These are phyloP conservation scores for Apiospora koreana DNA, from an alignment of 2,329 filamentous ascomycete species.

Conservation along the genomic window DNA sequence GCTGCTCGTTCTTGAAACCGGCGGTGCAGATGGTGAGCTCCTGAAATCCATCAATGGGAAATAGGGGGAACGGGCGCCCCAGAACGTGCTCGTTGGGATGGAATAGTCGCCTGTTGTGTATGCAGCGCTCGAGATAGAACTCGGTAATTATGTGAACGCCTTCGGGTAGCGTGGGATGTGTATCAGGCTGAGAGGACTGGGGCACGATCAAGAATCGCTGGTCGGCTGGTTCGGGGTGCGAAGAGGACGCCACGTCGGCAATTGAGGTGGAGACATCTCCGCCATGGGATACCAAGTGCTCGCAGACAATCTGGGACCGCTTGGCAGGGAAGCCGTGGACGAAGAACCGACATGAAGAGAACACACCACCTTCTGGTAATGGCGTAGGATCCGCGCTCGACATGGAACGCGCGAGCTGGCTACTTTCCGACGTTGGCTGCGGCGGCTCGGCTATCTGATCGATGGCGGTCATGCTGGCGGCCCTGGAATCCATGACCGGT, in stretches of 20 bases:
- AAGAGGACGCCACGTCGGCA: conserved; percentile 37
- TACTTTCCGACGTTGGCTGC: conserved; percentile 9
- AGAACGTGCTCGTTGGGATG: conserved; percentile 70
- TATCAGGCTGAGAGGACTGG: conserved; percentile 48
- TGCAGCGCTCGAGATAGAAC: conserved; percentile 89
- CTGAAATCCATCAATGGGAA: conserved; percentile 70
- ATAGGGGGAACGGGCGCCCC: conserved; percentile 72
- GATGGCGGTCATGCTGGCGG: conserved; percentile 4
- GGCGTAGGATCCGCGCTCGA: conserved; percentile 25
- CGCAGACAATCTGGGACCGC: conserved; percentile 49
- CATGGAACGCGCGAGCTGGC: conserved; percentile 16
- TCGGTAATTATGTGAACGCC: conserved; percentile 69
- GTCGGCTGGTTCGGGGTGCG: conserved; percentile 27
- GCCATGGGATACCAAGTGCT: conserved; percentile 49
- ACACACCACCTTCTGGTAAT: conserved; percentile 43
- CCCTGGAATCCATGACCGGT: conserved; percentile 8
- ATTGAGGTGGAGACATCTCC: conserved; percentile 46
- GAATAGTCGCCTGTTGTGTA: conserved; percentile 73
- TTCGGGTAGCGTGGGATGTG: conserved; percentile 42
- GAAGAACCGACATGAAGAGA: conserved; percentile 58
- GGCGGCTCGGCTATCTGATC: neutral
- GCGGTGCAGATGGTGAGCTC: conserved; percentile 76
- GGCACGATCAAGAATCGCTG: conserved; percentile 57
- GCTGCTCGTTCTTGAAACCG: conserved; percentile 80
- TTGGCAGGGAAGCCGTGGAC: conserved; percentile 59